Conservation (phyloP, 2,329 filamentous ascomycete genomes). For the Aspergillus uvarum region DNA sequence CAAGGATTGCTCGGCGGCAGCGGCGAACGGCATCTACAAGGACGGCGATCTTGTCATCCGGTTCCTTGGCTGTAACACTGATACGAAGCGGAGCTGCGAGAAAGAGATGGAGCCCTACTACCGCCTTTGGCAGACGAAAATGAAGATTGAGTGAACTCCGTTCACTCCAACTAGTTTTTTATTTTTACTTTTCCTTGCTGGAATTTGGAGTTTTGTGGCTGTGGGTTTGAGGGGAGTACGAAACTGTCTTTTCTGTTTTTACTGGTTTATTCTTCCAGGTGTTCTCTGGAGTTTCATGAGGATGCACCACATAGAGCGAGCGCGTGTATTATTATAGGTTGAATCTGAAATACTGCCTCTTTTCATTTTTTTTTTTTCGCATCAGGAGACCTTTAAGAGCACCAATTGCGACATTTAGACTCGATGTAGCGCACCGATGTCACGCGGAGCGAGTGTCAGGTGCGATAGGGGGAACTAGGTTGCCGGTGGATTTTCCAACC, state of each 20-base stretch:
- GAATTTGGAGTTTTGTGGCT: background rate
- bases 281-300: slow-evolving; percentile 6
- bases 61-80: slow-evolving; percentile 69
- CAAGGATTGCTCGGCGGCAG: slow-evolving; percentile 39
- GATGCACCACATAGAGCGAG: background rate
- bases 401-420: background rate
- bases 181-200: background rate
- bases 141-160: slow-evolving; percentile 19
- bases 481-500: background rate
- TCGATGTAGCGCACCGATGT: background rate
- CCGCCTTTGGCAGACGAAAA: slow-evolving; percentile 41
- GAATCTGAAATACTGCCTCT: background rate
- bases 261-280: slow-evolving; percentile 10
- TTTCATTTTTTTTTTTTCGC: no score
- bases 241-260: slow-evolving; percentile 1
- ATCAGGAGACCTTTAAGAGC: no score
- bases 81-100: slow-evolving; percentile 62
- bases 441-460: background rate
- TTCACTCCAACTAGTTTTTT: background rate
- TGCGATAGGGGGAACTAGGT: background rate
- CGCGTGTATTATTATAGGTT: background rate
- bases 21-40: slow-evolving; percentile 64
- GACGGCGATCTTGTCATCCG: slow-evolving; percentile 83
- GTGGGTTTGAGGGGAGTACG: slow-evolving; percentile 6
- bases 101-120: slow-evolving; percentile 64